Base-by-base conservation (phyloP, 768 basidiomycete genomes). In the Naganishia kalamii region DNA sequence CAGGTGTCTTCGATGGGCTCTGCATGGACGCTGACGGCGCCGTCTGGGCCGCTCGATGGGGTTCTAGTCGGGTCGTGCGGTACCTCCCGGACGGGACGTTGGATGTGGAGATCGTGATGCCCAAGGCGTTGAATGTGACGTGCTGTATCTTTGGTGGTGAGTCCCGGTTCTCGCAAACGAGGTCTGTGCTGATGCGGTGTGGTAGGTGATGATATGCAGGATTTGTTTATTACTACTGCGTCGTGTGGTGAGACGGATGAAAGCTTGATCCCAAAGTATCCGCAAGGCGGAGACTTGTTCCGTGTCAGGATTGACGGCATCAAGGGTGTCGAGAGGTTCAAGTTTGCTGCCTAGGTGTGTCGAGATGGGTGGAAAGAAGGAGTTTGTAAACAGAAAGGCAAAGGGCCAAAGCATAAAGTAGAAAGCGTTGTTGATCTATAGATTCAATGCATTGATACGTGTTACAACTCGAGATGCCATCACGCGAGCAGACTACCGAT, bases 21-120 rank as follows among this genome's bases (percentile, higher is more conserved):
- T 71, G 72, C 33, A 65, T 72, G 41, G 75, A 77, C 50, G 72
- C 71, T 0, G 37, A 68, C 3, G 75, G 74, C 3, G 74, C 74
- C 23, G 50, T 77, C 41, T 77, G 75, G 75, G 72, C 65, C 0
- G 75, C 75, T 10, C 44, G 75, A 65, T 77, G 74, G 74, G 68
- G 65, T 13, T 71, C 75, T 60, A 54, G 61, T 7, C 57, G 73
- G 37, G 66, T 77, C 17, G 66, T 77, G 11, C 70, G 75, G n/a
- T 71, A 68, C 44, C 68, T 44, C 11, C 71, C 73, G 0, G 57
- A 71, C n/a, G 71, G 71, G 19, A 43, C 63, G 63, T 35, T 67
- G 11, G 71, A 71, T 40, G 29, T 65, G 2, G 62, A 70, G n/a
- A 65, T 71, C 40, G 33, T 62, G 25, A 46, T 71, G 19, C 71